A percentile compares a stretch with the other conserved stretches of the same genome.
Conservation (phyloP, 208 protist genomes). For the Acanthamoeba quina region DNA sequence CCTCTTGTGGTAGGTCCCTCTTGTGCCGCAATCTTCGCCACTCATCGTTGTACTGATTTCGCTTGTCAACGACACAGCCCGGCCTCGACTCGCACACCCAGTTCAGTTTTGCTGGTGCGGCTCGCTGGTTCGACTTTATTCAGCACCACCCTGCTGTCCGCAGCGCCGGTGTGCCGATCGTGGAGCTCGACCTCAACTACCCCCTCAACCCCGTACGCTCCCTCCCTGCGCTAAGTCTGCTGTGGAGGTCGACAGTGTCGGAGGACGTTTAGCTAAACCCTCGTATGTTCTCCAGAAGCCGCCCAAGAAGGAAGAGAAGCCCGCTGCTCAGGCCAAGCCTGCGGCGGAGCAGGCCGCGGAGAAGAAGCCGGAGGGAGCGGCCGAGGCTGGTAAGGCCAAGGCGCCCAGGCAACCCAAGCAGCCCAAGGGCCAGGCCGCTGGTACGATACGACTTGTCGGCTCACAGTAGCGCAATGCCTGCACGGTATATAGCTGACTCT, state of each 20-base stretch:
- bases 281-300: slow-evolving; percentile 5
- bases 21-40: not conserved
- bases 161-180: not conserved
- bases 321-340: not conserved
- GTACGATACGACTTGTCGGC: not conserved
- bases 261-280: not conserved
- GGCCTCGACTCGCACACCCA: slow-evolving; percentile 28
- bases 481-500: not conserved
- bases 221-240: not conserved
- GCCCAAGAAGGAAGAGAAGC: slow-evolving; percentile 67
- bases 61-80: not conserved
- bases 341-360: not conserved
- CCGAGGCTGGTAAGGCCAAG: slow-evolving; percentile 17
- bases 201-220: slow-evolving; percentile 48
- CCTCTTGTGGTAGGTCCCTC: slow-evolving; percentile 37
- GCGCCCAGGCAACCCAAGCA: slow-evolving; percentile 48
- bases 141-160: slow-evolving; percentile 64
- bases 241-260: not conserved
- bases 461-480: no score
- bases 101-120: slow-evolving; percentile 45
- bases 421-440: slow-evolving; percentile 39
- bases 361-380: not conserved
- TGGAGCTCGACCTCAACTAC: slow-evolving; percentile 35
- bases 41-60: not conserved
- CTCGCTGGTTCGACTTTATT: slow-evolving; percentile 73